Evolutionary conservation across 2,329 filamentous ascomycete genomes (phyloP).

Genomic region (Cadophora malorum): DNA sequence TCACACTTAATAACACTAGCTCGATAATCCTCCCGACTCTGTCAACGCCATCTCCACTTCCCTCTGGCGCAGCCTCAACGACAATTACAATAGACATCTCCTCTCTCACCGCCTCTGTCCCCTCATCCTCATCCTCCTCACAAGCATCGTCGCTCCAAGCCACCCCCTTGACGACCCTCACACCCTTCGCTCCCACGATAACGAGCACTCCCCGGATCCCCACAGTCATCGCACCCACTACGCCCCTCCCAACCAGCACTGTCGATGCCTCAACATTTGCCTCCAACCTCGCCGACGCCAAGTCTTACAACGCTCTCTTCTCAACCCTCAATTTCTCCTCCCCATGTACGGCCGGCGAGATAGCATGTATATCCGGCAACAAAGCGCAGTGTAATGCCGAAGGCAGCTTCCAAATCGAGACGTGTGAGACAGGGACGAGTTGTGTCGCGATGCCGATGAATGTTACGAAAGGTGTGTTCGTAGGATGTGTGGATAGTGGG

Average conservation of each 20-base stretch:
- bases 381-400: conserved; percentile 53
- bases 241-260: conserved; percentile 29
- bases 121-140: conserved; percentile 11
- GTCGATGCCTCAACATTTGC: conserved; percentile 33
- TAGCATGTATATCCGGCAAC: conserved; percentile 59
- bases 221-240: conserved; percentile 30
- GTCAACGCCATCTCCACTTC: conserved; percentile 23
- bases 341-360: conserved; percentile 54
- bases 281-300: conserved; percentile 44
- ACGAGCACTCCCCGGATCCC: conserved; percentile 27
- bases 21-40: conserved; percentile 26
- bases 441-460: conserved; percentile 64
- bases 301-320: conserved; percentile 41
- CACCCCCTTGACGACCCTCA: conserved; percentile 5
- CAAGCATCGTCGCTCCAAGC: background rate
- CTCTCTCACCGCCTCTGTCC: conserved; percentile 8
- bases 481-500: conserved; percentile 54
- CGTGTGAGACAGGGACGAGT: conserved; percentile 45
- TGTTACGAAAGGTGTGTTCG: conserved; percentile 53
- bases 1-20: conserved; percentile 39
- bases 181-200: conserved; percentile 9
- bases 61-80: conserved; percentile 20
- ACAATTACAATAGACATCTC: conserved; percentile 27
- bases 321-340: conserved; percentile 48
- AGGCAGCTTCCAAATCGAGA: conserved; percentile 53